Base-by-base conservation (phyloP, 2,329 filamentous ascomycete species). In the Monosporascus sp. region DNA sequence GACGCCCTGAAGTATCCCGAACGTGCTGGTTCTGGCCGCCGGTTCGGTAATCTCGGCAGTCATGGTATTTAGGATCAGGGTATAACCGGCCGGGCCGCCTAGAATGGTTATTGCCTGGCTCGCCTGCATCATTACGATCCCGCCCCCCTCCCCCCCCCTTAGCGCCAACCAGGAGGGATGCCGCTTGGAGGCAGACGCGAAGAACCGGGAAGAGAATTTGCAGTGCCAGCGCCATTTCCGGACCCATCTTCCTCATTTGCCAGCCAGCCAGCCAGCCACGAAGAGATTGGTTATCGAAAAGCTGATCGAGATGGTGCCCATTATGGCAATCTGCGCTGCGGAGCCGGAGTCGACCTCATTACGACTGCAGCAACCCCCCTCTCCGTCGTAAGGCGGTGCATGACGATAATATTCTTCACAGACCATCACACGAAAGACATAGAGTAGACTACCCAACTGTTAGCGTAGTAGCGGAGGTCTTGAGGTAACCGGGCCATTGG, bases 381-480 rank as follows among this genome's bases (percentile, higher is more conserved):
- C 59, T 4, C 73, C 75, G 9, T 68, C 62, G 49, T 70, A 79
- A 0, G 77, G 74, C 24, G 78, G 74, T 58, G 85, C 80, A 2
- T 71, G 71, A 34, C 78, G 71, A 67, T 88, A 89, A 63, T 82
- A 89, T 48, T 79, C 78, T 48, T 89, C 83, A 67, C 86, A 89
- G 20, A 79, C 82, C 84, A 89, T 88, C 1, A 85, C 63, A 50
- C 83, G 81, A 57, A 88, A 88, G n/a, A 84, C 82, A 64, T 85
- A 86, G 31, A 86, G 67, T 1, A 78, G 60, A 1, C 74, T 72
- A 49, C 5, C n/a, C n/a, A 24, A 14, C 9, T 11, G 45, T 50
- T 44, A 53, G 24, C 14, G 20, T 15, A 34, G 18, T 34, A n/a
- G 24, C n/a, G 42, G 8, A 17, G 20, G 27, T 14, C 11, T 24